A percentile compares a stretch with the other conserved stretches of the same genome.
phyloP scores from a whole-genome alignment of 805 yeast species.

The Schizosaccharomyces osmophilus region DNA sequence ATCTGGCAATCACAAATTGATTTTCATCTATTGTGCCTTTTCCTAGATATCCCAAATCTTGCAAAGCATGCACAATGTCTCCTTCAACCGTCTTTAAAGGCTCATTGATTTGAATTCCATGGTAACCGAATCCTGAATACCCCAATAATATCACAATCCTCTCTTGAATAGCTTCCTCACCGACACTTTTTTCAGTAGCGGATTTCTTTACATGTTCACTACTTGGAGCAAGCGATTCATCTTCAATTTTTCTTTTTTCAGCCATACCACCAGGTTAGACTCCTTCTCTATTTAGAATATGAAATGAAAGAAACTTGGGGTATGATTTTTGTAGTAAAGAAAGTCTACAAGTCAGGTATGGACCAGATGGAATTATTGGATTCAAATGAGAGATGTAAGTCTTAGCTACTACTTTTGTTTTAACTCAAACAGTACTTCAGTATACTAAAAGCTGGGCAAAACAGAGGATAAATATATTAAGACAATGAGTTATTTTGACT shows the following conservation, averaged over 20 bases:
- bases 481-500: no score
- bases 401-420: no score
- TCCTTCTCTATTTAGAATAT: no score
- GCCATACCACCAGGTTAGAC: background rate
- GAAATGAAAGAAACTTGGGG: no score
- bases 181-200: background rate
- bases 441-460: no score
- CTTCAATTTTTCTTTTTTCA: background rate
- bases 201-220: background rate
- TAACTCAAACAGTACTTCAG: no score
- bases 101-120: constrained; percentile 85
- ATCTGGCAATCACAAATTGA: constrained; percentile 40
- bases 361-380: no score
- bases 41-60: constrained; percentile 62
- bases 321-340: no score
- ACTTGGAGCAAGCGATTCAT: background rate
- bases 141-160: constrained; percentile 82
- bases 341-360: no score
- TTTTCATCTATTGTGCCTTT: constrained; percentile 74
- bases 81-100: constrained; percentile 78
- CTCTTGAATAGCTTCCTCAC: background rate
- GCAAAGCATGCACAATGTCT: constrained; percentile 59
- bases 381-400: no score
- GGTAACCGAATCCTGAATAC: constrained; percentile 88
- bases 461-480: no score